These are phyloP conservation scores for Podila clonocystis DNA, from an alignment of 192 early-diverging fungal species.

Conservation along the genomic window DNA sequence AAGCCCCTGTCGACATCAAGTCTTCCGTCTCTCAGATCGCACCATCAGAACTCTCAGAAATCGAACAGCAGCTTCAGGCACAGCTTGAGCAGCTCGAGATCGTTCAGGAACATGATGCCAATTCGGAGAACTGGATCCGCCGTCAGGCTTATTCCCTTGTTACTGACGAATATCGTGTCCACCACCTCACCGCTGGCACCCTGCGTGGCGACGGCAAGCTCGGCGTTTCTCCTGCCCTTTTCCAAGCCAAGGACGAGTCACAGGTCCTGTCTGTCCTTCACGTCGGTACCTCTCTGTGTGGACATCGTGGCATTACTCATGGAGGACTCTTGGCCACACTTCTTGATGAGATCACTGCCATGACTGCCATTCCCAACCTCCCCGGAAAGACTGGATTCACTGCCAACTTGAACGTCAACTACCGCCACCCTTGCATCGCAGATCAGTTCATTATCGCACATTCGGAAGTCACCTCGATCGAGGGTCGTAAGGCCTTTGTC, in stretches of 20 bases:
- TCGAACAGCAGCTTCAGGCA: slow-evolving; percentile 9
- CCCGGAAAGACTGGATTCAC: slow-evolving; percentile 79
- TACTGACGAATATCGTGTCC: slow-evolving; percentile 20
- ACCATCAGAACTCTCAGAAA: background rate
- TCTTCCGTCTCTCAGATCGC: background rate
- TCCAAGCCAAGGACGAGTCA: slow-evolving; percentile 57
- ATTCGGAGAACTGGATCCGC: slow-evolving; percentile 26
- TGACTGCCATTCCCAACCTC: slow-evolving; percentile 58
- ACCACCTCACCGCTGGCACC: slow-evolving; percentile 58
- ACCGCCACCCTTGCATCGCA: slow-evolving; percentile 71
- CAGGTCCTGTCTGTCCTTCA: slow-evolving; percentile 63
- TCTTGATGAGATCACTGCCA: slow-evolving; percentile 50
- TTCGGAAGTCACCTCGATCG: slow-evolving; percentile 62
- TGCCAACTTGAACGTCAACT: slow-evolving; percentile 80
- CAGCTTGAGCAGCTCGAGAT: slow-evolving; percentile 27
- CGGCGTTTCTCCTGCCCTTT: slow-evolving; percentile 60
- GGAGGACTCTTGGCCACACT: slow-evolving; percentile 80
- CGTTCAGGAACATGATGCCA: slow-evolving; percentile 7
- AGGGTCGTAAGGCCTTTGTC: slow-evolving; percentile 77
- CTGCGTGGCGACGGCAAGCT: slow-evolving; percentile 65
- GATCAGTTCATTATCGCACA: slow-evolving; percentile 69
- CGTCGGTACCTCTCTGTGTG: slow-evolving; percentile 74
- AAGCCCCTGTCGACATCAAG: background rate
- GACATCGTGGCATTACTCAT: slow-evolving; percentile 83
- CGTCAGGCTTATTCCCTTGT: slow-evolving; percentile 38